phyloP scores from a whole-genome alignment of 257 asterid species.

The Nicotiana noctiflora region DNA sequence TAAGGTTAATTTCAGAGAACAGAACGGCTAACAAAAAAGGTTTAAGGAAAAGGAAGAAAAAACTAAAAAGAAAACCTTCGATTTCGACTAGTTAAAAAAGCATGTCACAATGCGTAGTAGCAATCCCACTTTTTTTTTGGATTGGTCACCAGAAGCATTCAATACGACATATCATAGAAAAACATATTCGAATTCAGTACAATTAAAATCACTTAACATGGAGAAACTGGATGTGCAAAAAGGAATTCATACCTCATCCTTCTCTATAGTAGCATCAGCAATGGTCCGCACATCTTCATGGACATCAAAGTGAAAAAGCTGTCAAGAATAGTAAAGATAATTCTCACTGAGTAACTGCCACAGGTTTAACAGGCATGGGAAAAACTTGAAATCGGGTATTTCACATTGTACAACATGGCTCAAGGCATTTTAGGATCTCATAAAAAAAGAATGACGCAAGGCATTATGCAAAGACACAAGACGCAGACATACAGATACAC shows the following conservation, averaged over 20 bases:
- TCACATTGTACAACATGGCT: background rate
- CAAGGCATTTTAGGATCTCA: too few relatives aligned
- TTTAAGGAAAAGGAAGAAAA: background rate
- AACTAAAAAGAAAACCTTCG: background rate
- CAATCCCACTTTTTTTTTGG: background rate
- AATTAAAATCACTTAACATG: background rate
- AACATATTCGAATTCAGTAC: background rate
- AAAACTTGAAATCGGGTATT: background rate
- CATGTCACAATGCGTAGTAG: background rate
- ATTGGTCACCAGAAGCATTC: background rate
- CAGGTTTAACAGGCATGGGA: background rate
- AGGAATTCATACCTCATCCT: conserved; percentile 74
- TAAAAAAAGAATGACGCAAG: background rate
- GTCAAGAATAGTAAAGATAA: conserved; percentile 7
- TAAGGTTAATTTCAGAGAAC: background rate
- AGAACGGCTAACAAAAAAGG: background rate
- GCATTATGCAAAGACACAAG: background rate
- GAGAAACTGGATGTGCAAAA: background rate
- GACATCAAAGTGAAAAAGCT: conserved; percentile 99
- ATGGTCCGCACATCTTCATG: conserved; percentile 97
- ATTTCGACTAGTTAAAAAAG: background rate
- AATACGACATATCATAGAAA: background rate
- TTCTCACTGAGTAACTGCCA: background rate
- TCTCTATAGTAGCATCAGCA: conserved; percentile 94
- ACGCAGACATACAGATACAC: background rate